A percentile compares a stretch with the other conserved stretches of the same genome.
These are phyloP conservation scores for Thermothelomyces thermophilus DNA, from an alignment of 2,329 filamentous ascomycete genomes.

Conservation along the genomic window DNA sequence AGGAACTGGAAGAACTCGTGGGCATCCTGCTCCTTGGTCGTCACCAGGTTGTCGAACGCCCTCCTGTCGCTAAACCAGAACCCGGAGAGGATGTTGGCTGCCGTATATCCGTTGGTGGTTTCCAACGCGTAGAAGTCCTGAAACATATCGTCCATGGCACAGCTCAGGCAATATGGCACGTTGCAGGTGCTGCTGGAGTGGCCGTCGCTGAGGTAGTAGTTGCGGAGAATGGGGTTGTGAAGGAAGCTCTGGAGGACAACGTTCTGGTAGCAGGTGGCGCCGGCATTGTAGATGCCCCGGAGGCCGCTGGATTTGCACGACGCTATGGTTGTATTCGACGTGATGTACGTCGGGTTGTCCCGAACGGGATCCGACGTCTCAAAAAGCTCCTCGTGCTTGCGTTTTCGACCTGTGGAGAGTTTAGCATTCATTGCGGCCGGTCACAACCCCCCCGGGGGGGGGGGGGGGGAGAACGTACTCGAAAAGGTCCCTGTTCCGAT, in stretches of 20 bases:
- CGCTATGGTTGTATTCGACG: slow-evolving; percentile 68
- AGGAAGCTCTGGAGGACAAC: slow-evolving; percentile 90
- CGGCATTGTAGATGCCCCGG: slow-evolving; percentile 91
- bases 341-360: slow-evolving; percentile 71
- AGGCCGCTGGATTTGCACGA: slow-evolving; percentile 83
- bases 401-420: slow-evolving; percentile 53
- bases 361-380: slow-evolving; percentile 46
- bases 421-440: not conserved
- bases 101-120: slow-evolving; percentile 82
- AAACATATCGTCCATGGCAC: slow-evolving; percentile 67
- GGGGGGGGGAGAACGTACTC: slow-evolving; percentile 3
- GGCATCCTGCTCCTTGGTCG: slow-evolving; percentile 92
- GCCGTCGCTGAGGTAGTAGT: slow-evolving; percentile 87
- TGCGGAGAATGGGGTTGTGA: slow-evolving; percentile 85
- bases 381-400: slow-evolving; percentile 67
- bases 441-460: not conserved
- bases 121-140: slow-evolving; percentile 66
- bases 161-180: slow-evolving; percentile 56
- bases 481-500: slow-evolving; percentile 60
- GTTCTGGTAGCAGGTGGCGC: slow-evolving; percentile 98
- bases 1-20: slow-evolving; percentile 97
- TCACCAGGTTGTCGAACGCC: slow-evolving; percentile 68
- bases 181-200: slow-evolving; percentile 73
- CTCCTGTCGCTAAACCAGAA: slow-evolving; percentile 82
- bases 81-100: slow-evolving; percentile 79